Base-by-base conservation (phyloP, 2,329 filamentous ascomycete species). In the Akanthomyces muscarius region DNA sequence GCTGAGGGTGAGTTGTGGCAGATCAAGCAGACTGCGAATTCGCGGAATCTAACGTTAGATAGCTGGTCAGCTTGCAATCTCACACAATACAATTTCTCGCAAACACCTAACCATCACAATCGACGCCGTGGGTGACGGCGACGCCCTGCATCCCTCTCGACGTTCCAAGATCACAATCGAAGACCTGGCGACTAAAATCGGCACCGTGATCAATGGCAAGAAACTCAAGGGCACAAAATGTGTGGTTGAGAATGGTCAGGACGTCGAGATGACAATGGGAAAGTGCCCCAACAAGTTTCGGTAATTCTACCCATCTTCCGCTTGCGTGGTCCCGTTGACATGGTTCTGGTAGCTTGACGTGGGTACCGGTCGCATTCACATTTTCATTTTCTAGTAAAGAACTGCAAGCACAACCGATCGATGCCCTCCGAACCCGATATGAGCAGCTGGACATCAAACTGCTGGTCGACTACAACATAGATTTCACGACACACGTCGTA, bases 361-460 rank as follows among this genome's bases (percentile, higher is more conserved):
- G 94, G 93, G 78, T 86, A 33, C 89, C 92, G 0, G 82, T 91
- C 8, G 87, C 92, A n/a, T 80, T 98, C 63, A 91, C 87, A 50
- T 94, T 95, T 71, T 91, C 89, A 4, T 89, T 91, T 63, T 87
- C 88, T 8, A 84, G 83, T 63, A 90, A 89, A 67, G 88, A 92
- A 68, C 76, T 88, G 41, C 90, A 88, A 67, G 80, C 81, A 65
- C 86, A 89, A 68, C 86, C 88, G 1, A 80, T 93, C 61, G 76
- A 79, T 2, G 78, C 79, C 21, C 82, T 92, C 30, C 85, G 85
- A 65, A 77, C 83, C 38, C 83, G 83, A 60, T 84, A 98, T 21
- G 92, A 96, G 72, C 85, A 88, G 51, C 81, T 96, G n/a, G 95
- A 97, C 71, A 88, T 98, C 74, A 98, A 97, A 74, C 88, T 92